Evolutionary conservation across 306 rosid species (phyloP), one percentile per base, ranked within the genome.

Genomic region (Ormosia emarginata): DNA sequence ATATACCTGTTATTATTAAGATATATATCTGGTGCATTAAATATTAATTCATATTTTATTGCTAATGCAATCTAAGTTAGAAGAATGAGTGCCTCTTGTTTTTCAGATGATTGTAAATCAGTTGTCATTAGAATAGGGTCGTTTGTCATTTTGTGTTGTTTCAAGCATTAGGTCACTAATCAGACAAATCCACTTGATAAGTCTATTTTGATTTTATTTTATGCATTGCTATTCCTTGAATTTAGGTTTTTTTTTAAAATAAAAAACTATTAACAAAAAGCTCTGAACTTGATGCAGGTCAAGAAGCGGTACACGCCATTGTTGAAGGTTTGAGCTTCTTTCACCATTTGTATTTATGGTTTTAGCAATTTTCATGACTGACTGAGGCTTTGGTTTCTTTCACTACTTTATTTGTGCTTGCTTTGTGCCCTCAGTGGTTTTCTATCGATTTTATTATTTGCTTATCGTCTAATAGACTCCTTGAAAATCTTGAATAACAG

Each of bases 281-380:
- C 74, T 82, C 76, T 85, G 74, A 85, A 88, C 80, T 77, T 34
- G 17, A 56, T 86, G 88, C 89, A 95, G 99, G 93, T 95, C 82
- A 91, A 90, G 87, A 90, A 82, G 79, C 91, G 11, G 37, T 91
- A 92, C 66, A 92, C 99, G 7, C 99, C 99, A 50, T 76, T 90
- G 77, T 84, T 95, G 86, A 93, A 91, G 99, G 99, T 93, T 82
- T 77, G 94, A 79, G 59, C 75, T 70, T 80, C 75, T 79, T 79
- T 77, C 33, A 33, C 58, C 11, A 18, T 65, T 73, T 67, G 34
- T 66, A 6, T 36, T 44, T 24, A 15, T 36, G 62, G 15, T 72
- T 79, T 69, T 84, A 58, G 67, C 66, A n/a, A 67, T 80, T 83
- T 78, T 30, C 53, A 34, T 44, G 69, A 34, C 3, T 41, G 67